Evolutionary conservation across 2,329 filamentous ascomycete species (phyloP), one percentile per base, ranked within the genome.

Genomic region (Arthrobotrys megalospora): DNA sequence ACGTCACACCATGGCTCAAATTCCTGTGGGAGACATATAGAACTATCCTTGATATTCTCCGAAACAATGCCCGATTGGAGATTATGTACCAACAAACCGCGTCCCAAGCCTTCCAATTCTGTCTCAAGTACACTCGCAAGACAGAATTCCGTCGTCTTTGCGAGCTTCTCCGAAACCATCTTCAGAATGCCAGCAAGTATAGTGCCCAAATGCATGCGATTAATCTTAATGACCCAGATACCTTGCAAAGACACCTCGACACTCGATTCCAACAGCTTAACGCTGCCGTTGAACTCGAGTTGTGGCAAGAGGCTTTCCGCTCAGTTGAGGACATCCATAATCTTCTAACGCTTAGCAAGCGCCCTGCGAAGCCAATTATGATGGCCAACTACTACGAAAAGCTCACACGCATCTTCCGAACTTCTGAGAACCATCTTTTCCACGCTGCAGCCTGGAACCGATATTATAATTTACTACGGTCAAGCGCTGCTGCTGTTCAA

Each of bases 311-410:
- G 87, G 96, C 96, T 80, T 99, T 99, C 92, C 93, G 96, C 85
- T 97, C 94, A 83, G 95, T 99, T 62, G 96, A 99, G 87, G 96
- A 99, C 84, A 98, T 98, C 82, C 96, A 99, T 87, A 98, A 94
- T 64, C 90, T 99, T 69, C 90, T 99, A 81, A 98, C 92, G 87
- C 89, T 98, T 82, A 98, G 95, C 91, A 98, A 98, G 90, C 93
- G 96, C 70, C 94, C 94, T 45, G 92, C 96, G 68, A 98, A 98
- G 91, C 97, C 97, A 85, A 89, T 97, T 84, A 98, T 99, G 96
- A 99, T 99, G 96, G 96, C 96, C 86, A 99, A 98, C 88, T 99
- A 99, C 89, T 99, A 98, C 86, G 96, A 99, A 89, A 98, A 98
- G 87, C 91, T 99, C 75, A 97, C 96, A 47, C 91, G 94, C 80